Conservation (phyloP, 306 rosid species). For the Vachellia collinsii region DNA sequence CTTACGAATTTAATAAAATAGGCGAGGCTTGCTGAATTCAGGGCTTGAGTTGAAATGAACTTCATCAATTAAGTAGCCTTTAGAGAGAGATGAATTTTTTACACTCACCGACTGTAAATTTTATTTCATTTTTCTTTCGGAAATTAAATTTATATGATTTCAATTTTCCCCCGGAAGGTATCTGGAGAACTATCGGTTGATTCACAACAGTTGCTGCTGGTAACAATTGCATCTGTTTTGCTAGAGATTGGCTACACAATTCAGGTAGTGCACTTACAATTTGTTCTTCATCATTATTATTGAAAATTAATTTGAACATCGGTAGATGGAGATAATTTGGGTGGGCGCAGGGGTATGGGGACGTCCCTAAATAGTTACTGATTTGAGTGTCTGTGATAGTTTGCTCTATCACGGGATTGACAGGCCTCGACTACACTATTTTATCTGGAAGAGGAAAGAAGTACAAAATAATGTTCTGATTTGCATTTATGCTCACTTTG, state of each 20-base stretch:
- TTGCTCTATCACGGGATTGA: not conserved
- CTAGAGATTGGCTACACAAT: constrained; percentile 77
- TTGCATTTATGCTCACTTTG: not conserved
- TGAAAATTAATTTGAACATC: constrained; percentile 19
- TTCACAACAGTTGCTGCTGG: constrained; percentile 83
- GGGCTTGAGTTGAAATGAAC: constrained; percentile 25
- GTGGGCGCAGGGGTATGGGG: not conserved
- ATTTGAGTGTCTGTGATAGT: not conserved
- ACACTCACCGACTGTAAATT: not conserved
- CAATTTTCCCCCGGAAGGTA: constrained; percentile 51
- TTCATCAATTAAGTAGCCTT: constrained; percentile 6
- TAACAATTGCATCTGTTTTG: constrained; percentile 79
- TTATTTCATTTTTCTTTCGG: constrained; percentile 20
- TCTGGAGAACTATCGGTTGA: constrained; percentile 79
- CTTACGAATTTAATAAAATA: not conserved
- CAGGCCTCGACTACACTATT: not conserved
- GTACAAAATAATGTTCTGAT: constrained; percentile 2
- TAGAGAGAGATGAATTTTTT: not conserved
- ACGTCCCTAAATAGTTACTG: not conserved
- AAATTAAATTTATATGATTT: constrained; percentile 19
- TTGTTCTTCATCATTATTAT: constrained; percentile 17
- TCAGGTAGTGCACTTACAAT: constrained; percentile 55
- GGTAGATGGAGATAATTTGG: not conserved
- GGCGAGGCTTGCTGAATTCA: constrained; percentile 2
- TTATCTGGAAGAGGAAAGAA: constrained; percentile 17